Base-by-base conservation (phyloP, 2,329 filamentous ascomycete genomes). In the Teratosphaeriaceae sp. region DNA sequence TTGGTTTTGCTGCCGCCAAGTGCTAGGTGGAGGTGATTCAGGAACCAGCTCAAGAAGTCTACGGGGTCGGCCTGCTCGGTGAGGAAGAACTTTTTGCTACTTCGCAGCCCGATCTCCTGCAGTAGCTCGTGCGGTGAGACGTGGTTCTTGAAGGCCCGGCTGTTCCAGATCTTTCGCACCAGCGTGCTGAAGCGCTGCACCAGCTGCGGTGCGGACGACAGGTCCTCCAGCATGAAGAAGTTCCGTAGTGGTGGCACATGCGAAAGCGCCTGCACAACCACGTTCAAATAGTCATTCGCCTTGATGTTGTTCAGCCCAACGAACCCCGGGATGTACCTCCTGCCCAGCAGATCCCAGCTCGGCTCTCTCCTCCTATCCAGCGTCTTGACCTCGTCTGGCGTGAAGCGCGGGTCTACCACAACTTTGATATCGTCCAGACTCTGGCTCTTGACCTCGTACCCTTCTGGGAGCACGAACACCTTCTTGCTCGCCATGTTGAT, bases 261-360 rank as follows among this genome's bases (percentile, higher is more conserved):
- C 2, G 90, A 83, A 27, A 98, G 75, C 5, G 89, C 84, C 65
- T 98, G 92, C 38, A 94, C 84, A 2, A 96, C 79, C 20, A 95
- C 90, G 62, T 98, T 98, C 60, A 97, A 77, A 69, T 98, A 98
- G 71, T 98, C 92, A 68, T 98, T 98, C 45, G 92, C 88, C 67
- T 98, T 98, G 74, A 98, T 96, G 68, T 98, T 98, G 75, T 98
- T 98, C 86, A 98, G 94, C 53, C 92, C 92, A 48, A 98, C 88
- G 62, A 89, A 98, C 5, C 92, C 90, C 16, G 92, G 92, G 52
- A 83, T 83, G 67, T 98, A 98, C 62, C 85, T 80, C 65, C 84
- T 86, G 50, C 88, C 88, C 38, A 75, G 74, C 31, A 97, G 74
- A 57, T 94, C 90, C 76, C 83, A 88, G 34, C 80, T 78, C 15